phyloP scores from a whole-genome alignment of 345 rosid species.

The Jatropha curcas region DNA sequence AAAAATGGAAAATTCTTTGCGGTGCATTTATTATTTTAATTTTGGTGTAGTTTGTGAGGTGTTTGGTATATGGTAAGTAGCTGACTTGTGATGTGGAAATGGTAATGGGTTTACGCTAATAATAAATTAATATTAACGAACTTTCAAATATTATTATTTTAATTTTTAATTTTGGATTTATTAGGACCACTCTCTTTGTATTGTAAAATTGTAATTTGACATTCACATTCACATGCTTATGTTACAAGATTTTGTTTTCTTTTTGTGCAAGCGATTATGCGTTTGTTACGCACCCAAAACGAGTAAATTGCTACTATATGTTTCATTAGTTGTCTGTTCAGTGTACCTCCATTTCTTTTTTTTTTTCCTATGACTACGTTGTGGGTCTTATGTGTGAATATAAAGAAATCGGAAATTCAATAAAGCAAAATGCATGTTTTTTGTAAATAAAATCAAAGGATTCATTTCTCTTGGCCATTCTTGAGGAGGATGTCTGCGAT shows the following conservation, averaged over 20 bases:
- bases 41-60: constrained; percentile 9
- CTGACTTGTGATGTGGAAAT: constrained; percentile 12
- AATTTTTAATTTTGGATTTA: background rate
- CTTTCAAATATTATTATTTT: too few relatives aligned
- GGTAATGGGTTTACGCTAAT: too few relatives aligned
- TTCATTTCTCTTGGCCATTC: too few relatives aligned
- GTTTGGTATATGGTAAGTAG: background rate
- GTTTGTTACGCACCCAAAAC: background rate
- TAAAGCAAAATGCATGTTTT: too few relatives aligned
- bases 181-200: constrained; percentile 9
- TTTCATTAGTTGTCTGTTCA: too few relatives aligned
- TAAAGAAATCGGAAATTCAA: too few relatives aligned
- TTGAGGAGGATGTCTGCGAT: too few relatives aligned
- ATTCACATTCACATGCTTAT: constrained; percentile 11
- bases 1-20: constrained; percentile 20
- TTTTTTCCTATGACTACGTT: too few relatives aligned
- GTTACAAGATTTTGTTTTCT: background rate
- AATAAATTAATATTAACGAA: too few relatives aligned
- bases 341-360: background rate
- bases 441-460: too few relatives aligned
- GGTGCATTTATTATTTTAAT: background rate
- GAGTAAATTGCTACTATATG: background rate
- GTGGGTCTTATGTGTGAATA: too few relatives aligned
- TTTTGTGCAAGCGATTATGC: background rate
- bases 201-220: constrained; percentile 8